Evolutionary conservation across 129 eudicot genomes (phyloP).

Genomic region (Flaveria brownii): DNA sequence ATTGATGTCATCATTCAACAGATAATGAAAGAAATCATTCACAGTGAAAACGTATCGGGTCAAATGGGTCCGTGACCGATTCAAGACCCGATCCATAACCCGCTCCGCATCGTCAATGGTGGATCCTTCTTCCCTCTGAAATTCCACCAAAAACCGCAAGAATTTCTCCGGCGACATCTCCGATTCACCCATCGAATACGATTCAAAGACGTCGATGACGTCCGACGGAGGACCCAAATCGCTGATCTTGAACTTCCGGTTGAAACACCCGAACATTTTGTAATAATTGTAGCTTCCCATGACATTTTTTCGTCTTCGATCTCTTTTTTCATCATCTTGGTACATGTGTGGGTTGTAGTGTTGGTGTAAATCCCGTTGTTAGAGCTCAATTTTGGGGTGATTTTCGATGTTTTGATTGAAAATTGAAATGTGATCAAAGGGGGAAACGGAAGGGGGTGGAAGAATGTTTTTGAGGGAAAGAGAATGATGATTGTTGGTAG

Average conservation of each 20-base stretch:
- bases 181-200: constrained; percentile 39
- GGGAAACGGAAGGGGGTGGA: neutral
- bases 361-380: neutral
- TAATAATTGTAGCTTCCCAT: constrained; percentile 70
- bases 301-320: constrained; percentile 37
- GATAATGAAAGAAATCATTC: constrained; percentile 68
- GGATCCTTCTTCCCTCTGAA: constrained; percentile 53
- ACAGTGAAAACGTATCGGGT: constrained; percentile 43
- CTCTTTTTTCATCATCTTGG: constrained; percentile 33
- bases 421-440: constrained; percentile 9
- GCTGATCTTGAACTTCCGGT: constrained; percentile 72
- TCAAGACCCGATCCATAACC: constrained; percentile 48
- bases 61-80: constrained; percentile 45
- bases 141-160: constrained; percentile 54
- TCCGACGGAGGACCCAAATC: constrained; percentile 77
- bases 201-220: constrained; percentile 53
- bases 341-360: constrained; percentile 34
- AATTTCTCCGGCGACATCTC: constrained; percentile 66
- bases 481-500: constrained; percentile 22
- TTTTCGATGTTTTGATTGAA: neutral
- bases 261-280: constrained; percentile 84
- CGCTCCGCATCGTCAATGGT: constrained; percentile 44
- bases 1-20: constrained; percentile 71
- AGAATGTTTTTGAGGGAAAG: no score
- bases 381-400: neutral